Evolutionary conservation across 352 stramenopile species (phyloP).

Genomic region (Globisporangium echinulatum): DNA sequence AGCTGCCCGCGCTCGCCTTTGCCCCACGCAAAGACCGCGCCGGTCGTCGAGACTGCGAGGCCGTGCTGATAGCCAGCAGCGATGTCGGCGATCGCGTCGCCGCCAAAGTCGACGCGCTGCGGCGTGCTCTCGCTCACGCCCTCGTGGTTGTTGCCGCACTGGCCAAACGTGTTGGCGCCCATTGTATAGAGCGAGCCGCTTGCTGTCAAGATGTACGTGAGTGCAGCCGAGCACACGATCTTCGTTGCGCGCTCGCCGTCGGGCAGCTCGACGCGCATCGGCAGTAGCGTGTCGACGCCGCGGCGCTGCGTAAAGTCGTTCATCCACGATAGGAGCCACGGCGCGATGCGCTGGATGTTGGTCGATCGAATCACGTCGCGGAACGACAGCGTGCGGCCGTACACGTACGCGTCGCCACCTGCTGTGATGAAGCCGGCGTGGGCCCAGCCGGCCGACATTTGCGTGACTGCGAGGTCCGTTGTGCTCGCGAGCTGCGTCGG

Average conservation of each 20-base stretch:
- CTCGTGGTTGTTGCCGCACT: slow-evolving; percentile 65
- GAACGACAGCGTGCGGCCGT: slow-evolving; percentile 77
- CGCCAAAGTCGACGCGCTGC: slow-evolving; percentile 52
- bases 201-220: slow-evolving; percentile 71
- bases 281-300: slow-evolving; percentile 60
- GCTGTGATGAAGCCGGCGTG: slow-evolving; percentile 70
- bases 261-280: slow-evolving; percentile 47
- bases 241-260: slow-evolving; percentile 59
- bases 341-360: slow-evolving; percentile 77
- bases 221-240: slow-evolving; percentile 77
- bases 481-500: slow-evolving; percentile 46
- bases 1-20: slow-evolving; percentile 81
- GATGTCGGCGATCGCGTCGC: slow-evolving; percentile 63
- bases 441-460: slow-evolving; percentile 74
- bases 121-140: slow-evolving; percentile 52
- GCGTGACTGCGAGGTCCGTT: slow-evolving; percentile 32
- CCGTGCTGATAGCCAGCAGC: slow-evolving; percentile 75
- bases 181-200: slow-evolving; percentile 75
- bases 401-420: slow-evolving; percentile 64
- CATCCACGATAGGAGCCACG: slow-evolving; percentile 59
- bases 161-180: slow-evolving; percentile 73
- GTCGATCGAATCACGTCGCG: slow-evolving; percentile 77
- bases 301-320: slow-evolving; percentile 64
- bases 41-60: slow-evolving; percentile 55
- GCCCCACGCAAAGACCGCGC: slow-evolving; percentile 73